These are phyloP conservation scores for Byssochlamys sp. DNA, from an alignment of 2,329 filamentous ascomycete species.

Conservation along the genomic window DNA sequence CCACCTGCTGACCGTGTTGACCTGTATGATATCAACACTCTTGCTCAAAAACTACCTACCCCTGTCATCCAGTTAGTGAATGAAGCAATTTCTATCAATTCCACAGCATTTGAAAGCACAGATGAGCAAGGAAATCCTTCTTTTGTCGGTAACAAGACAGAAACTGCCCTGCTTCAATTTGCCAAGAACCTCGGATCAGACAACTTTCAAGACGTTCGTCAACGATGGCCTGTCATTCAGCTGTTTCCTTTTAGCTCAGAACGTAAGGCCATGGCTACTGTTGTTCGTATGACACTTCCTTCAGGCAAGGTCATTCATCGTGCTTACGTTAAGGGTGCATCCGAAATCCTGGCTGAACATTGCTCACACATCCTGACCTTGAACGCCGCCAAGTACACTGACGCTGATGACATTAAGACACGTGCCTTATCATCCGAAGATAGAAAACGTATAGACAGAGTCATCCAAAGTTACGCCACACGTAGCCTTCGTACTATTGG, in stretches of 20 bases:
- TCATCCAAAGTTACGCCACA: slow-evolving; percentile 69
- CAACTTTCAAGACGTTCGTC: slow-evolving; percentile 51
- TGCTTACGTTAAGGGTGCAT: slow-evolving; percentile 46
- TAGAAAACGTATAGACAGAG: too few relatives aligned
- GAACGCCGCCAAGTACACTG: slow-evolving; percentile 43
- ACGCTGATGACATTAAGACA: slow-evolving; percentile 50
- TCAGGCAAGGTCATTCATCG: slow-evolving; percentile 48
- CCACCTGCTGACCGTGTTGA: slow-evolving; percentile 15
- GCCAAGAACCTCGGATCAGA: slow-evolving; percentile 58
- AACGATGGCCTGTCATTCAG: slow-evolving; percentile 49
- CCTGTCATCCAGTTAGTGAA: slow-evolving; percentile 48
- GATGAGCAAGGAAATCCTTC: slow-evolving; percentile 46
- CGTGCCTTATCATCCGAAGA: too few relatives aligned
- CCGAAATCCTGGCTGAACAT: slow-evolving; percentile 40
- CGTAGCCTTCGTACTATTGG: slow-evolving; percentile 77
- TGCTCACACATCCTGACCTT: slow-evolving; percentile 47
- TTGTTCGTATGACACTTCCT: slow-evolving; percentile 51
- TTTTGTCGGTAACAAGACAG: slow-evolving; percentile 69
- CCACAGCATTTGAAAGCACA: slow-evolving; percentile 59
- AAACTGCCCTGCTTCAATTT: slow-evolving; percentile 64
- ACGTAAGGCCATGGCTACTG: slow-evolving; percentile 60
- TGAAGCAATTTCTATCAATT: slow-evolving; percentile 59
- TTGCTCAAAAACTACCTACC: slow-evolving; percentile 45
- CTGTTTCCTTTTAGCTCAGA: slow-evolving; percentile 52
- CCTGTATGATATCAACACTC: slow-evolving; percentile 40